These are phyloP conservation scores for Rhododendron molle DNA, from an alignment of 148 eudicot genomes.

Conservation along the genomic window DNA sequence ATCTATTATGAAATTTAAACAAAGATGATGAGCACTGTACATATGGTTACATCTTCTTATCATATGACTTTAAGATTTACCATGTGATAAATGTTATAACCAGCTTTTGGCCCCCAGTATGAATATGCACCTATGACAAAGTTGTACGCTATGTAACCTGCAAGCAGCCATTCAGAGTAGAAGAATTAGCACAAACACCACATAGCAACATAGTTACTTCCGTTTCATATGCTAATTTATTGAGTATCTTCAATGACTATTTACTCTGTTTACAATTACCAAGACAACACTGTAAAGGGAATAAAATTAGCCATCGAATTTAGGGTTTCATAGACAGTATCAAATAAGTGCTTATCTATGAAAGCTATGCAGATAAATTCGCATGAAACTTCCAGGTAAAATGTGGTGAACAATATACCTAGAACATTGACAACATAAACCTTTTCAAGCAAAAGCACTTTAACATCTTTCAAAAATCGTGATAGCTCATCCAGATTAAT, in stretches of 20 bases:
- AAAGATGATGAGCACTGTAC: not conserved
- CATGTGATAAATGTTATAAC: constrained; percentile 83
- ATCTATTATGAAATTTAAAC: not conserved
- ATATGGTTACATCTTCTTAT: not conserved
- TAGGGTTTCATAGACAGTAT: not conserved
- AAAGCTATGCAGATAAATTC: not conserved
- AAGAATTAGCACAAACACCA: not conserved
- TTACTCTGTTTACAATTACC: not conserved
- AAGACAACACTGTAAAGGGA: not conserved
- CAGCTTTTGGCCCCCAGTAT: constrained; percentile 99
- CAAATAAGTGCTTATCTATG: not conserved
- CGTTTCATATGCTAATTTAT: not conserved
- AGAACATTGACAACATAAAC: constrained; percentile 79
- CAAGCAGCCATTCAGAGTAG: constrained; percentile 14
- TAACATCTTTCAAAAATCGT: constrained; percentile 61
- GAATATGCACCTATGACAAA: constrained; percentile 97
- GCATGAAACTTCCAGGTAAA: constrained; percentile 1
- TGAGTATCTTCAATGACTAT: not conserved
- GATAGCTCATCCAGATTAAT: constrained; percentile 26
- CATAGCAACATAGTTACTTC: not conserved
- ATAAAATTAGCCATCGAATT: not conserved
- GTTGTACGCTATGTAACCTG: constrained; percentile 91
- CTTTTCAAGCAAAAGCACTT: constrained; percentile 59
- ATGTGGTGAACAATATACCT: constrained; percentile 46
- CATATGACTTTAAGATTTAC: constrained; percentile 31